Base-by-base conservation (phyloP, 768 basidiomycete genomes). In the Coprinopsis sp. region DNA sequence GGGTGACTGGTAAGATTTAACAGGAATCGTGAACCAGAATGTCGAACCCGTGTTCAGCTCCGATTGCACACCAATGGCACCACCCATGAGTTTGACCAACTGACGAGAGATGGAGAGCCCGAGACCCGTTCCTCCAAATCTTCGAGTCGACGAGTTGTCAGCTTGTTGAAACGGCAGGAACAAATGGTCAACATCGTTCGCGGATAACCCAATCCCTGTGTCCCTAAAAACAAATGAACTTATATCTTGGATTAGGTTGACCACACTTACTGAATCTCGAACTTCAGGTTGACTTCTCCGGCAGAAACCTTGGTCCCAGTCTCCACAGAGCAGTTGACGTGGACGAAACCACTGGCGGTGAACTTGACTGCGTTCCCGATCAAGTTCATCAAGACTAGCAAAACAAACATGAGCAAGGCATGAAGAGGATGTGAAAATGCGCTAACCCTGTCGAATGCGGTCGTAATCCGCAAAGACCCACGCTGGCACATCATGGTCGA, bases 291-390 rank as follows among this genome's bases (percentile, higher is more conserved):
- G 3, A 78, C 73, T 54, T 79, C 77, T 18, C 67, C 69, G 4
- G 65, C 53, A 10, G 69, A 40, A 2, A 63, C 48, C 28, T 59
- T 59, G 12, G 61, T 51, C 21, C 53, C 53, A 8, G 56, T 64
- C 49, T 81, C 79, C n/a, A 80, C 65, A 3, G 75, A 76, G 55
- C 82, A 83, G 2, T 68, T 71, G 16, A 85, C 80, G 29, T 76
- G 72, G 19, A 88, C 83, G 33, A 72, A 80, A 6, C 86, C 84
- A 16, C 59, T 65, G 1, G 73, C 70, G 1, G 84, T 86, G 59
- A 87, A 88, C 55, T 87, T 88, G 45, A 87, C 79, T 3, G 83
- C 83, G 56, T 88, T 88, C 6, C 83, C 84, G 38, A 87, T 81
- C 39, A 87, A 62, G 58, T 88, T 88, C 83, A 86, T 86, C 18